Base-by-base conservation (phyloP, 495 filamentous ascomycete genomes). In the Xylaria curta region DNA sequence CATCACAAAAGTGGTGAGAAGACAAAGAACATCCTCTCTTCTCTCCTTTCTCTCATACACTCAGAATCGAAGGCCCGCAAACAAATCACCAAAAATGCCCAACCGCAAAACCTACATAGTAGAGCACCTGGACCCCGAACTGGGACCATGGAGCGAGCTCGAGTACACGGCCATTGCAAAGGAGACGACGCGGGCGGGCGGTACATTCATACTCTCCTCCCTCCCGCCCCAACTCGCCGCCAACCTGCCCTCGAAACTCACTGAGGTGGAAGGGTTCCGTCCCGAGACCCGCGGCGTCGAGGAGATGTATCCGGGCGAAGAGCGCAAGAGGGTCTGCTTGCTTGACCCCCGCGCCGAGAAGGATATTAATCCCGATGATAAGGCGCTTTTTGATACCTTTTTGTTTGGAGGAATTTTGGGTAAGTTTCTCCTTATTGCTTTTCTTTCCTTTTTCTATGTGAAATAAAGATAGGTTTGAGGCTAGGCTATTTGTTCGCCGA, bases 331-430 rank as follows among this genome's bases (percentile, higher is more conserved):
- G 66, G 91, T 98, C 65, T 99, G 96, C 79, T 85, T 99, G 72
- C 84, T 99, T 46, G 96, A 99, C 82, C 97, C 96, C 0, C 85
- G 91, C 38, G 97, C 94, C 6, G 82, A 86, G 74, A 87, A 88
- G 73, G 95, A 98, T 74, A 78, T 99, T 75, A 88, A 85, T 53
- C 96, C 97, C 0, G 90, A 89, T 53, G 96, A 99, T 85, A 93
- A 89, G 12, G 88, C 91, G 49, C 79, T 73, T 15, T 99, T 98
- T 81, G 93, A 98, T 72, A 90, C 92, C 17, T 99, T 98, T 80
- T 81, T 99, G 42, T 99, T 98, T 81, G 96, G 96, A 15, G 96
- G 96, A 3, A 99, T 99, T 81, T 83, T 99, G 70, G 95, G 94
- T 97, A 84, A 72, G 89, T 83, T 69, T 7, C 9, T 6, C 12